phyloP scores from a whole-genome alignment of 768 basidiomycete genomes.

The Nevesoporus exiguus region DNA sequence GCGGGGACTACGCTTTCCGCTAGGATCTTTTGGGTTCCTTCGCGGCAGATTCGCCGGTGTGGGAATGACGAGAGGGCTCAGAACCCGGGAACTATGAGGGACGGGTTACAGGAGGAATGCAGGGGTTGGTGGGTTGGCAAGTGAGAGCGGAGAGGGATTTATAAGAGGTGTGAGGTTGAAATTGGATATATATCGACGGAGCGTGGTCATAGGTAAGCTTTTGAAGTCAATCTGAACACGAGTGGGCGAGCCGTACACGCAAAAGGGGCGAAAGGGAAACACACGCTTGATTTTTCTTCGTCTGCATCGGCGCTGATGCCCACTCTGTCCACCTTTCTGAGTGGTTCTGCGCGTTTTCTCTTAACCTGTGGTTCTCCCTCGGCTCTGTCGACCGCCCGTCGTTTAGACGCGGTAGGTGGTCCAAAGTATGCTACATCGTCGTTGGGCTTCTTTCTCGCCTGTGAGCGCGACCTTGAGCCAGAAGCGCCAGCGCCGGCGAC shows the following conservation, averaged over 20 bases:
- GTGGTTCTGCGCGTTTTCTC: constrained; percentile 62
- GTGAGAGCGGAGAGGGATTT: constrained; percentile 64
- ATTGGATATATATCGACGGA: constrained; percentile 71
- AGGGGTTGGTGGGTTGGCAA: constrained; percentile 70
- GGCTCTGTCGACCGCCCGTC: constrained; percentile 61
- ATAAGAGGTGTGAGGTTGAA: constrained; percentile 70
- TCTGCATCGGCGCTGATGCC: constrained; percentile 34
- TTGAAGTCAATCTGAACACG: constrained; percentile 66
- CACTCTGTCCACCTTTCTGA: constrained; percentile 37
- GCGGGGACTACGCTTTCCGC: constrained; percentile 66
- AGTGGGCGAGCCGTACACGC: constrained; percentile 11
- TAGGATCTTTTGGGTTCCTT: constrained; percentile 59
- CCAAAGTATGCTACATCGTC: constrained; percentile 73
- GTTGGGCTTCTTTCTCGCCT: constrained; percentile 58
- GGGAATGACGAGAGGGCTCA: constrained; percentile 42
- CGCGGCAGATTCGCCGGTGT: constrained; percentile 73
- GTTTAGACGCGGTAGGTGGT: constrained; percentile 55
- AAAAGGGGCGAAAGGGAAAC: constrained; percentile 1
- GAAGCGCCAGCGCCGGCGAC: constrained; percentile 30
- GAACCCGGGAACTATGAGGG: constrained; percentile 44
- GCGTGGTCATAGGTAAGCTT: constrained; percentile 57
- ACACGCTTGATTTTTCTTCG: constrained; percentile 31
- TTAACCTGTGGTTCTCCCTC: constrained; percentile 76
- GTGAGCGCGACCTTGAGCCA: constrained; percentile 59
- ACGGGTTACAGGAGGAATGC: constrained; percentile 50